Conservation (phyloP, 2,329 filamentous ascomycete genomes). For the Venturia asperata region DNA sequence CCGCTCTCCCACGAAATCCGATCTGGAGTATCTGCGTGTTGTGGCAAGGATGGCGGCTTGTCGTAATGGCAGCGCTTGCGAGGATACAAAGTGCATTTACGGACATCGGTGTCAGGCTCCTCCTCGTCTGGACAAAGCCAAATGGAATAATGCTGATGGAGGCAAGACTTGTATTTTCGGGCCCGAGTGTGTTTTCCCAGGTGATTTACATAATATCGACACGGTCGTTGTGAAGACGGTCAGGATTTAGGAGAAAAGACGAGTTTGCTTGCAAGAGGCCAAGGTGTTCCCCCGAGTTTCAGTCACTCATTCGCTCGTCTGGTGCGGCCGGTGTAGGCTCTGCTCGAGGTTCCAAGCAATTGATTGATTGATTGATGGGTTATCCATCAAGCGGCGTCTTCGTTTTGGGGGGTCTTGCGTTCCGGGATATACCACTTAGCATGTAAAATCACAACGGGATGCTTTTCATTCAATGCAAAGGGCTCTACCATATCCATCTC, state of each 20-base stretch:
- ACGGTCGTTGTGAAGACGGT: constrained; percentile 10
- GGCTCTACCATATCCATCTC: neutral
- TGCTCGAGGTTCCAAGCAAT: neutral
- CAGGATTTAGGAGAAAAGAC: neutral
- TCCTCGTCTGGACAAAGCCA: constrained; percentile 25
- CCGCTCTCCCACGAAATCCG: constrained; percentile 47
- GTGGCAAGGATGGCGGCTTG: constrained; percentile 59
- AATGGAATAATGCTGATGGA: constrained; percentile 38
- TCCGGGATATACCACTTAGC: neutral
- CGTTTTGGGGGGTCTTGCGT: constrained; percentile 2
- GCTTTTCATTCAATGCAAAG: neutral
- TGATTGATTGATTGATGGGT: neutral
- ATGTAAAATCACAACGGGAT: neutral
- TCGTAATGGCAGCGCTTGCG: constrained; percentile 49
- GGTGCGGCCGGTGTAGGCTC: neutral
- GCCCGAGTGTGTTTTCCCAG: constrained; percentile 51
- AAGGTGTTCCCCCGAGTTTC: too few relatives aligned
- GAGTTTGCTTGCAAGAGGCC: neutral
- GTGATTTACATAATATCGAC: constrained; percentile 42
- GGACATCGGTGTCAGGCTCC: constrained; percentile 55
- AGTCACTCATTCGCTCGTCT: too few relatives aligned
- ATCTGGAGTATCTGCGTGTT: constrained; percentile 48
- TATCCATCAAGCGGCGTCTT: neutral
- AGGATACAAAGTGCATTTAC: constrained; percentile 56
- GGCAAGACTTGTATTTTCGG: constrained; percentile 52